Conservation (phyloP, 495 filamentous ascomycete genomes). For the Letharia lupina region DNA sequence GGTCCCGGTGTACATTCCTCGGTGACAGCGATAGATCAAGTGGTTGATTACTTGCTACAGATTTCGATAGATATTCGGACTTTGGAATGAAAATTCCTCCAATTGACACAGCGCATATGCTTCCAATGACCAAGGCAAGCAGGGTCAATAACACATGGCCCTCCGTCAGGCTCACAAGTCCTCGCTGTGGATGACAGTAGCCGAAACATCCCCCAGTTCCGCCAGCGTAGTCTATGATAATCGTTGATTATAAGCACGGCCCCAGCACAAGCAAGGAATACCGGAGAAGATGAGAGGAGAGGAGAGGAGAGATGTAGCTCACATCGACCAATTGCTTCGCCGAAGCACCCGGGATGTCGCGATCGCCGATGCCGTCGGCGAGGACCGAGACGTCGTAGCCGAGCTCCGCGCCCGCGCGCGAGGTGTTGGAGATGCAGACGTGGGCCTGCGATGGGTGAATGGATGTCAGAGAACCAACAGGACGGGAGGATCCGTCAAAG, state of each 20-base stretch:
- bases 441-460: constrained; percentile 34
- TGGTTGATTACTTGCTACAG: too few species aligned
- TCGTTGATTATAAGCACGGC: neutral
- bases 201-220: constrained; percentile 44
- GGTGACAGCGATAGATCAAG: too few species aligned
- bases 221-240: constrained; percentile 26
- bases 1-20: too few species aligned
- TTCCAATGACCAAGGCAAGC: too few species aligned
- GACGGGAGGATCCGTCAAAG: too few species aligned
- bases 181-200: constrained; percentile 34
- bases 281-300: too few species aligned
- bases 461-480: too few species aligned
- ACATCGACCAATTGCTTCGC: constrained; percentile 35
- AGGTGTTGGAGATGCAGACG: constrained; percentile 54
- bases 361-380: constrained; percentile 49
- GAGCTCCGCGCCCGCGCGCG: constrained; percentile 43
- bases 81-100: too few species aligned
- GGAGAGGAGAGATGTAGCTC: neutral
- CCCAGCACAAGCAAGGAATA: neutral
- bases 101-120: too few species aligned
- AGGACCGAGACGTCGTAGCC: constrained; percentile 52
- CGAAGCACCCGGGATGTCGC: constrained; percentile 46
- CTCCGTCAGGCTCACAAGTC: constrained; percentile 17
- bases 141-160: too few species aligned
- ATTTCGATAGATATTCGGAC: too few species aligned